phyloP scores from a whole-genome alignment of 495 filamentous ascomycete genomes.

The Thermothielavioides terrestris region DNA sequence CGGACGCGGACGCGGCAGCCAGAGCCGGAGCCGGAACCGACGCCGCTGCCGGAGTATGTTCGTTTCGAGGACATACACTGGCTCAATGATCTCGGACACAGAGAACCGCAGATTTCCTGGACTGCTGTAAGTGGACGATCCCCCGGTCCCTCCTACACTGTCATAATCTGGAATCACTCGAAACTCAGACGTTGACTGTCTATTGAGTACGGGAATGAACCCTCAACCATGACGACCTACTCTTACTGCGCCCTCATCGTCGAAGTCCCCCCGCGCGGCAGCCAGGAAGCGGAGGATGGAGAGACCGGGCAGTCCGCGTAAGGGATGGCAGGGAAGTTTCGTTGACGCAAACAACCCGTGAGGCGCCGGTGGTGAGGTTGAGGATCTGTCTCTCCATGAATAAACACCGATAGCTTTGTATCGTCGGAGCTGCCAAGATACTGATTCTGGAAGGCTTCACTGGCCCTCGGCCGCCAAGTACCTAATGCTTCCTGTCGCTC shows the following conservation, averaged over 20 bases:
- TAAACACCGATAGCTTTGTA: too few relatives aligned
- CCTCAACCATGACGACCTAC: not conserved
- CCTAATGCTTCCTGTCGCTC: too few relatives aligned
- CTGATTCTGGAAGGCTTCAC: too few relatives aligned
- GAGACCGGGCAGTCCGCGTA: too few relatives aligned
- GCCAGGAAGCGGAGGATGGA: not conserved
- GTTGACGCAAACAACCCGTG: too few relatives aligned
- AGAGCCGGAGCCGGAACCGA: not conserved
- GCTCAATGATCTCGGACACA: not conserved
- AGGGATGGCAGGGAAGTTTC: not conserved
- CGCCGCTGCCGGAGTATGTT: not conserved
- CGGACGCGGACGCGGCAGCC: not conserved
- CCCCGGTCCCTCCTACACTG: not conserved
- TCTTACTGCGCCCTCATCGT: not conserved
- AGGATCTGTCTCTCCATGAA: too few relatives aligned
- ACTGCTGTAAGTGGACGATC: not conserved
- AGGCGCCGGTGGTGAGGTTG: too few relatives aligned
- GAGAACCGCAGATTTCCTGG: not conserved
- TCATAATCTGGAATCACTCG: not conserved
- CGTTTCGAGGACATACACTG: not conserved
- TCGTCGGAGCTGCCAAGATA: too few relatives aligned
- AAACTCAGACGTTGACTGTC: too few relatives aligned
- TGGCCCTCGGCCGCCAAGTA: too few relatives aligned
- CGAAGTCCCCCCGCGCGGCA: not conserved
- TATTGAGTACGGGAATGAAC: constrained; percentile 8